Evolutionary conservation across 208 protist species (phyloP).

Genomic region (Paratrypanosoma confusum): DNA sequence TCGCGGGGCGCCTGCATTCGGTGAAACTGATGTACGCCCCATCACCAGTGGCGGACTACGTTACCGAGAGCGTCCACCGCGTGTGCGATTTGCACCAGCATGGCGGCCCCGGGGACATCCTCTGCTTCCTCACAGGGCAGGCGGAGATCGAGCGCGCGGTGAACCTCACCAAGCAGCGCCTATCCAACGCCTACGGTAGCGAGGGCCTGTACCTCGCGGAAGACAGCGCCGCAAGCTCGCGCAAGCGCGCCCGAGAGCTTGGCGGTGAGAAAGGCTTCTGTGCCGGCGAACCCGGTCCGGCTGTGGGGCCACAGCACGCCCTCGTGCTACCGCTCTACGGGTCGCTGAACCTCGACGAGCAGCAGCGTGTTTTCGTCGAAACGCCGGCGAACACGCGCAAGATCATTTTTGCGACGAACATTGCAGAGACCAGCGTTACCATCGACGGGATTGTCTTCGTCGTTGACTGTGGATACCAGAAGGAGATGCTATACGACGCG

Average conservation of each 20-base stretch:
- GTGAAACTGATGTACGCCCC: slow-evolving; percentile 72
- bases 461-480: slow-evolving; percentile 98
- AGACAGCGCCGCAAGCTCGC: not conserved
- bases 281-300: not conserved
- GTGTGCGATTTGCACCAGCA: slow-evolving; percentile 60
- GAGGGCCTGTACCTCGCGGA: not conserved
- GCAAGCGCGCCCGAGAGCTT: slow-evolving; percentile 1
- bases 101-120: slow-evolving; percentile 64
- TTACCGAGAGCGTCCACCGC: slow-evolving; percentile 51
- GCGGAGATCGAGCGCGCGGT: slow-evolving; percentile 76
- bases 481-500: slow-evolving; percentile 97
- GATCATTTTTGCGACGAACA: slow-evolving; percentile 98
- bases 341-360: slow-evolving; percentile 52
- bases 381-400: slow-evolving; percentile 59
- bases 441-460: slow-evolving; percentile 99
- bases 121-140: slow-evolving; percentile 86
- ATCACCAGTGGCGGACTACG: slow-evolving; percentile 88
- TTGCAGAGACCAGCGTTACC: slow-evolving; percentile 99
- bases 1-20: slow-evolving; percentile 94
- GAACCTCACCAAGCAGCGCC: slow-evolving; percentile 15
- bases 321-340: slow-evolving; percentile 77
- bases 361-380: slow-evolving; percentile 61
- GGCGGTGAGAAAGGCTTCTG: not conserved
- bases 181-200: not conserved
- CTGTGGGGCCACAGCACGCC: slow-evolving; percentile 11